Evolutionary conservation across 1,284 basidiomycete genomes (phyloP), one percentile per base, ranked within the genome.

Genomic region (Rhodotorula glutinis): DNA sequence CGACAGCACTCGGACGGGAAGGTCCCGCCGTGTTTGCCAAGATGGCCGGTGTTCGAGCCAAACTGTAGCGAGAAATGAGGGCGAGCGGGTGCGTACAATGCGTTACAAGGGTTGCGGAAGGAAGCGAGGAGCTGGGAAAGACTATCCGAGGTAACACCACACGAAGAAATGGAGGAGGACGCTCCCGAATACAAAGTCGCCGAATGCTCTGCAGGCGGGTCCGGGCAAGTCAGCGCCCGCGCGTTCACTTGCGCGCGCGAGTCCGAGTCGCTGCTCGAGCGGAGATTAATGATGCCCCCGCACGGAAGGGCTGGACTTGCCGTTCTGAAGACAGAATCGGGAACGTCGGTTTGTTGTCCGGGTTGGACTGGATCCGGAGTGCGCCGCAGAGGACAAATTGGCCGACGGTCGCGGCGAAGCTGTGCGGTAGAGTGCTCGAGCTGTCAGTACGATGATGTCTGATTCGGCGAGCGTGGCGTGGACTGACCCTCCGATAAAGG

Each of bases 91-190:
- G 21, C 13, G 21, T 47, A 47, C 33, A 38, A 38, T 38, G 33
- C 33, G 33, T 25, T 29, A 51, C 49, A 51, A 27, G 49, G 49
- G 11, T 38, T 5, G 33, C 33, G 11, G 33, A 5, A 7, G 11
- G 33, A 5, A 38, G 7, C 5, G 33, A 11, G 33, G 33, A 11
- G 33, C 7, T 5, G 33, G 11, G 11, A 38, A 11, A 38, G 33
- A 38, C 82, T 80, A 91, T 74, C 90, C 90, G 13, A 92, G 83
- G 84, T 97, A 98, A 81, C 97, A 98, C 85, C 89, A 97, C 63
- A 96, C 93, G 78, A 98, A 98, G 82, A 98, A 95, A 81, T 99
- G 95, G 59, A 99, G 83, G 53, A 98, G 87, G 69, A 98, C 87
- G 1, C 92, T 95, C 23, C 93, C 94, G 59, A 96, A 81, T 40